phyloP scores from a whole-genome alignment of 352 stramenopile genomes.

The Pythium dissimile region DNA sequence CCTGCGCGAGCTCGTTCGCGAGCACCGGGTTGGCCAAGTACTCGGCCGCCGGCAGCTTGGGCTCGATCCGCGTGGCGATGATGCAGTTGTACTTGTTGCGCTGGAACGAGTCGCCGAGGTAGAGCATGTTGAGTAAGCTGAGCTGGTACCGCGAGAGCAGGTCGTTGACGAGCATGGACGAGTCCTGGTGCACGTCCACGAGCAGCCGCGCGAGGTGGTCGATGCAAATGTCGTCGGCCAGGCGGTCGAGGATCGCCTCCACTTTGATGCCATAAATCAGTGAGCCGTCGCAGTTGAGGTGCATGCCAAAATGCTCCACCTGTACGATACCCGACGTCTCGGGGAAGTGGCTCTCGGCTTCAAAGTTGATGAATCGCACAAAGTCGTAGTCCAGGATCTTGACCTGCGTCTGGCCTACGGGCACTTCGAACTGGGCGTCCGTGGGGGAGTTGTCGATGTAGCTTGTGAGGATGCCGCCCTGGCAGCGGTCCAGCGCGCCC shows the following conservation, averaged over 20 bases:
- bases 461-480: slow-evolving; percentile 96
- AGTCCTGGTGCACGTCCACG: slow-evolving; percentile 97
- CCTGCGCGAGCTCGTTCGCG: slow-evolving; percentile 95
- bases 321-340: slow-evolving; percentile 94
- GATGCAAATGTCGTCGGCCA: slow-evolving; percentile 95
- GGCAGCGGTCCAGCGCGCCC: slow-evolving; percentile 94
- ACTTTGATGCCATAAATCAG: slow-evolving; percentile 88
- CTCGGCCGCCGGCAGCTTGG: slow-evolving; percentile 93
- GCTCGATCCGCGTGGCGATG: slow-evolving; percentile 95
- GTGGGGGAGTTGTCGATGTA: slow-evolving; percentile 87
- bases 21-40: slow-evolving; percentile 94
- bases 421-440: slow-evolving; percentile 80
- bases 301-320: slow-evolving; percentile 95
- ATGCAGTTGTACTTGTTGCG: slow-evolving; percentile 98
- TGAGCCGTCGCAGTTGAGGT: slow-evolving; percentile 73
- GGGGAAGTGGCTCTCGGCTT: slow-evolving; percentile 96
- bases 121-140: slow-evolving; percentile 94
- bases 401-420: slow-evolving; percentile 92
- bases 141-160: slow-evolving; percentile 95
- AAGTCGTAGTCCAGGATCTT: slow-evolving; percentile 97
- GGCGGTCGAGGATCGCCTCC: slow-evolving; percentile 96
- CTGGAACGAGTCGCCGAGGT: slow-evolving; percentile 92
- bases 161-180: slow-evolving; percentile 93
- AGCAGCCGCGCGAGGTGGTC: slow-evolving; percentile 95
- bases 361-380: slow-evolving; percentile 98